phyloP scores from a whole-genome alignment of 1,139 yeast genomes.

The Candida sanyaensis region DNA sequence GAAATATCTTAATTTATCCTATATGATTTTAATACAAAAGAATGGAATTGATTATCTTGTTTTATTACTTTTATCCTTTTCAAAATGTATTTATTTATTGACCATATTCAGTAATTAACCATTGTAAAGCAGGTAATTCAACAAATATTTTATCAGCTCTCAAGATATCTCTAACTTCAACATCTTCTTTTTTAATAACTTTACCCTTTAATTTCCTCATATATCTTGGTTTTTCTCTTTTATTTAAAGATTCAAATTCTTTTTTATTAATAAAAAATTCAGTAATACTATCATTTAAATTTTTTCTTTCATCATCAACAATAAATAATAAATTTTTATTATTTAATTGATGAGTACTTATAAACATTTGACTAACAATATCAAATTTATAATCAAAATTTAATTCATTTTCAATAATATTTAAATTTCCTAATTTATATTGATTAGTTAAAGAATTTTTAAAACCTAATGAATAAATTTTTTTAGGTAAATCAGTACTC shows the following conservation, averaged over 20 bases:
- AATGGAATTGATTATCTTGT: neutral
- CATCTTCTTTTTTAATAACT: constrained; percentile 72
- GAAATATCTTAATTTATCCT: neutral
- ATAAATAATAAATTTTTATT: constrained; percentile 68
- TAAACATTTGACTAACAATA: constrained; percentile 43
- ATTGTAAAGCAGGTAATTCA: constrained; percentile 74
- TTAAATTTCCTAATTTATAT: constrained; percentile 72
- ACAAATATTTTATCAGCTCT: constrained; percentile 78
- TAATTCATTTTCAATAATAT: constrained; percentile 55
- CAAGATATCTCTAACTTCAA: constrained; percentile 81
- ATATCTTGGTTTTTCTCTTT: constrained; percentile 19
- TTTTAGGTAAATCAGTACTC: constrained; percentile 77
- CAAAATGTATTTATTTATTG: too few species aligned
- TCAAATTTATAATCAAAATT: constrained; percentile 19
- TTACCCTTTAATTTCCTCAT: constrained; percentile 58
- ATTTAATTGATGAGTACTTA: constrained; percentile 52
- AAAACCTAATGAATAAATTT: constrained; percentile 74
- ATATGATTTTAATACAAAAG: too few species aligned
- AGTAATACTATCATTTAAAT: constrained; percentile 37
- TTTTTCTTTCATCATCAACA: constrained; percentile 52
- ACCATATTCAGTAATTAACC: constrained; percentile 42
- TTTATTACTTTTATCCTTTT: too few species aligned
- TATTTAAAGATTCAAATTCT: constrained; percentile 5
- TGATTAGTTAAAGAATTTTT: constrained; percentile 80
- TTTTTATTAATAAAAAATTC: constrained; percentile 6